Conservation (phyloP, 2,329 filamentous ascomycete genomes). For the Aspergillus felis region DNA sequence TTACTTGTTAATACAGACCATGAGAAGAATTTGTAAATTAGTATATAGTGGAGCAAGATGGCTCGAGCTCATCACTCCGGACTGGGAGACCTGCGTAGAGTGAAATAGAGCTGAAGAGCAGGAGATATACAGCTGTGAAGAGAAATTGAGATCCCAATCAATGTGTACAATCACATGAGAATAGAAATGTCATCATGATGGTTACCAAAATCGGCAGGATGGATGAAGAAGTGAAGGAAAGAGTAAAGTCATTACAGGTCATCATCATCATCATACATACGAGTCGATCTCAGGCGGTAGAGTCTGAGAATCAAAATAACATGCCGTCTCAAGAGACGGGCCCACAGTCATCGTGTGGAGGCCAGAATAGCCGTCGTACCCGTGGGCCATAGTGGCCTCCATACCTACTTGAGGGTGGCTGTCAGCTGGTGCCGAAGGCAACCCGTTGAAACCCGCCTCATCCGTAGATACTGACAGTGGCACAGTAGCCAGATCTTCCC, state of each 20-base stretch:
- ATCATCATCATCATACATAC: constrained; percentile 37
- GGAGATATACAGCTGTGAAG: not conserved
- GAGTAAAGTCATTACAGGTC: constrained; percentile 8
- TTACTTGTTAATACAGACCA: not conserved
- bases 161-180: not conserved
- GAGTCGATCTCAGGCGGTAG: constrained; percentile 32
- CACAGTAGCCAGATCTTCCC: constrained; percentile 16
- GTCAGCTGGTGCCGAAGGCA: constrained; percentile 15
- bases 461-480: constrained; percentile 10
- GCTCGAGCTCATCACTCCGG: not conserved
- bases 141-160: constrained; percentile 3
- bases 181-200: not conserved
- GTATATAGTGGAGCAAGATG: not conserved
- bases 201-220: not conserved
- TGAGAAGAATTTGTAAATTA: not conserved
- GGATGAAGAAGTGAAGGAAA: constrained; percentile 6
- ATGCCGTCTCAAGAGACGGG: constrained; percentile 28
- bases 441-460: constrained; percentile 10
- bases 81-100: not conserved
- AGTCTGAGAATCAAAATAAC: constrained; percentile 31
- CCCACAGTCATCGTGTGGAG: constrained; percentile 28
- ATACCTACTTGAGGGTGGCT: constrained; percentile 18
- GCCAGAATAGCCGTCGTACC: constrained; percentile 26
- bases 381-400: constrained; percentile 25
- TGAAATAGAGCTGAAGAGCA: not conserved